These are phyloP conservation scores for Lentinus tigrinus DNA, from an alignment of 768 basidiomycete genomes.

Conservation along the genomic window DNA sequence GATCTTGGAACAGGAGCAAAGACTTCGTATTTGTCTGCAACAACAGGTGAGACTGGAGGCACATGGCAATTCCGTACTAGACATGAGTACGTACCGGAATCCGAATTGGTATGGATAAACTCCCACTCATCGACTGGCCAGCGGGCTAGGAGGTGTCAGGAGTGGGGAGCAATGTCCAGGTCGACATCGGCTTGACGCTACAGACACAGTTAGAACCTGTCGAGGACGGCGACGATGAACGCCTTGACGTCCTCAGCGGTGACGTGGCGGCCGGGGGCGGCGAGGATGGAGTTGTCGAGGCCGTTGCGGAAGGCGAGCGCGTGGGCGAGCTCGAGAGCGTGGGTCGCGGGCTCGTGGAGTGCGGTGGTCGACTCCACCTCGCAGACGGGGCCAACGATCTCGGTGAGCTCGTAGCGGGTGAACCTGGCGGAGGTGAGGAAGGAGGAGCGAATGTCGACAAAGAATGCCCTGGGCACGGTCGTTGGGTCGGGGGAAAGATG, in stretches of 20 bases:
- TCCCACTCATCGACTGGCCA: too few species aligned
- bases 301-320: slow-evolving; percentile 92
- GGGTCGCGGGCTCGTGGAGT: slow-evolving; percentile 54
- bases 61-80: too few species aligned
- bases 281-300: slow-evolving; percentile 88
- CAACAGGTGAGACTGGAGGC: too few species aligned
- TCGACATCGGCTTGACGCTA: too few species aligned
- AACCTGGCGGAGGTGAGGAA: slow-evolving; percentile 81
- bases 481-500: background rate
- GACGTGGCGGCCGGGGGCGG: slow-evolving; percentile 63
- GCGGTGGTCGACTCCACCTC: slow-evolving; percentile 68
- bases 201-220: too few species aligned
- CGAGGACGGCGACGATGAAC: slow-evolving; percentile 84
- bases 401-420: slow-evolving; percentile 73
- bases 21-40: too few species aligned
- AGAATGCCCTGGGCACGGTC: slow-evolving; percentile 61
- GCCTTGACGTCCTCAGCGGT: slow-evolving; percentile 69
- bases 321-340: too few species aligned
- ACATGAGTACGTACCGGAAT: too few species aligned
- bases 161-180: too few species aligned
- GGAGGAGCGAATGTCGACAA: slow-evolving; percentile 85
- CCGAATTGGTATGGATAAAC: too few species aligned
- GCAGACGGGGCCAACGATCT: slow-evolving; percentile 71
- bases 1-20: too few species aligned
- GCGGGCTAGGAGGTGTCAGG: too few species aligned